Conservation (phyloP, 1,284 basidiomycete species). For the Pseudozyma tsukubaensis region DNA sequence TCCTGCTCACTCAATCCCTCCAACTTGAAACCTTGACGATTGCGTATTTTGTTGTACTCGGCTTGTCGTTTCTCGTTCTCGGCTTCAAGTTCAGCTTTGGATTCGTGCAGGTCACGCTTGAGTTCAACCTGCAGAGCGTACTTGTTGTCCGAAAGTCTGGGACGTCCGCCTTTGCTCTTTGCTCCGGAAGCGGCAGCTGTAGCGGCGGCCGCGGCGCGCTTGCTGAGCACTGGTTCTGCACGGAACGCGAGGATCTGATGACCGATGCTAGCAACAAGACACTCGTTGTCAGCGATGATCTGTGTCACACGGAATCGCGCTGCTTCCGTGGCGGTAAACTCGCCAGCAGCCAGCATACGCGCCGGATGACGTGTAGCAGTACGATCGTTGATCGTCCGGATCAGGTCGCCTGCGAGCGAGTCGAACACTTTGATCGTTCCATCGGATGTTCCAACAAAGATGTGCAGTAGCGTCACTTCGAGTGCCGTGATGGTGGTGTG, state of each 20-base stretch:
- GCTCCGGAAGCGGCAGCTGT: conserved; percentile 12
- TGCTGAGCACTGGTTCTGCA: conserved; percentile 72
- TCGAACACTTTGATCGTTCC: conserved; percentile 79
- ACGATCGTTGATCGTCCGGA: conserved; percentile 66
- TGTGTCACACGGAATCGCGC: conserved; percentile 74
- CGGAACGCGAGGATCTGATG: conserved; percentile 78
- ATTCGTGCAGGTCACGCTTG: conserved; percentile 62
- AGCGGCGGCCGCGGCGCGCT: conserved; percentile 30
- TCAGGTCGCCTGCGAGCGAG: conserved; percentile 73
- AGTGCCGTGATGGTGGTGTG: conserved; percentile 58
- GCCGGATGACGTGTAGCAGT: conserved; percentile 70
- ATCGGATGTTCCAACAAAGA: conserved; percentile 69
- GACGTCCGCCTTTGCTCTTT: conserved; percentile 19
- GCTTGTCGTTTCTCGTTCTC: conserved; percentile 77
- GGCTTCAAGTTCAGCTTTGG: conserved; percentile 71
- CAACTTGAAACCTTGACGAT: conserved; percentile 71
- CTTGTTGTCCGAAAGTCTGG: conserved; percentile 41
- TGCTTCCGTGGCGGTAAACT: conserved; percentile 69
- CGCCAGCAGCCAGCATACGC: conserved; percentile 73
- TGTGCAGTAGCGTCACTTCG: conserved; percentile 50
- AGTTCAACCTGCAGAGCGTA: conserved; percentile 51
- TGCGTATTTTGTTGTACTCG: conserved; percentile 70
- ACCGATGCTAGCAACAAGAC: conserved; percentile 76
- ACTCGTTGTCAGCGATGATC: conserved; percentile 76
- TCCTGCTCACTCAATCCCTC: conserved; percentile 80